These are phyloP conservation scores for Westerdykella ornata DNA, from an alignment of 2,329 filamentous ascomycete species.

Conservation along the genomic window DNA sequence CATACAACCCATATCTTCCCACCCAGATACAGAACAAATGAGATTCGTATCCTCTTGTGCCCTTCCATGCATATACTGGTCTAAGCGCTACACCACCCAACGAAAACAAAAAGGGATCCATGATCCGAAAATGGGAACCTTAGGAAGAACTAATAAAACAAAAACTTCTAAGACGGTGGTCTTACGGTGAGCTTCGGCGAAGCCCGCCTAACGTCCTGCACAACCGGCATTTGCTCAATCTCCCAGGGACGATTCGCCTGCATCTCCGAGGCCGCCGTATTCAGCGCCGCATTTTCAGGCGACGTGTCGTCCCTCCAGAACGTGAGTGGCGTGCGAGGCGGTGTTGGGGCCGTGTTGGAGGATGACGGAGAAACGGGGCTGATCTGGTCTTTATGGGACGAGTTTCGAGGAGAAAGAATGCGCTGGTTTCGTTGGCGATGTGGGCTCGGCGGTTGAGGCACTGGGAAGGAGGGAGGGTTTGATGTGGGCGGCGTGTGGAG, in stretches of 20 bases:
- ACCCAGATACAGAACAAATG: no score
- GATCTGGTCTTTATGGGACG: conserved; percentile 10
- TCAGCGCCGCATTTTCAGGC: conserved; percentile 1
- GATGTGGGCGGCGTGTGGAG: conserved; percentile 5
- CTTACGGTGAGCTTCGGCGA: conserved; percentile 10
- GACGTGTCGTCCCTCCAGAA: conserved; percentile 13
- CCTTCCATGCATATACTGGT: no score
- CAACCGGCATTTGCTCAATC: conserved; percentile 3
- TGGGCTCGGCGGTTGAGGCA: conserved; percentile 7
- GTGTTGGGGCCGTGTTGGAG: conserved; percentile 2
- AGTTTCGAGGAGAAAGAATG: conserved; percentile 13
- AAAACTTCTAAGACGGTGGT: not conserved
- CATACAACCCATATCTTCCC: no score
- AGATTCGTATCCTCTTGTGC: no score
- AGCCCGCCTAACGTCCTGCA: conserved; percentile 6
- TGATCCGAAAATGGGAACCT: no score
- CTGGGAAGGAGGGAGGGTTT: conserved; percentile 3
- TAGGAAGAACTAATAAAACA: no score
- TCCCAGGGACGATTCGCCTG: conserved; percentile 4
- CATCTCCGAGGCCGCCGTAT: not conserved
- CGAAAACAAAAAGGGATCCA: no score
- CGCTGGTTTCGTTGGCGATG: conserved; percentile 13
- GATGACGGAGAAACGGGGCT: conserved; percentile 4
- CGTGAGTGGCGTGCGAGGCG: conserved; percentile 7
- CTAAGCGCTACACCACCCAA: no score